A percentile compares a stretch with the other conserved stretches of the same genome.
Evolutionary conservation across 805 yeast genomes (phyloP).

Genomic region (Wickerhamiella sorbophila): DNA sequence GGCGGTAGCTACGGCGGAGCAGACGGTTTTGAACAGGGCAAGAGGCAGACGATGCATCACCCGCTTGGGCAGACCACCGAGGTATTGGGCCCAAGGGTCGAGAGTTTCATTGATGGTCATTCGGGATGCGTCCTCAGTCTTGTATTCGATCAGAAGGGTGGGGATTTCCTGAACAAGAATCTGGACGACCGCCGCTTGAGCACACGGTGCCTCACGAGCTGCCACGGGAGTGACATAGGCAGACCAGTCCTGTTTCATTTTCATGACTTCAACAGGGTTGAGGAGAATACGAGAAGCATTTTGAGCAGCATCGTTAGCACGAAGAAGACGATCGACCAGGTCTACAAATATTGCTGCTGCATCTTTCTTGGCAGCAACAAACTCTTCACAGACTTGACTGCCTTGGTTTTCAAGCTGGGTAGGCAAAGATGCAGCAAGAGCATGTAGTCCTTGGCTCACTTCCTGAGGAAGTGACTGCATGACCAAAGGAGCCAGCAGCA

Average conservation of each 20-base stretch:
- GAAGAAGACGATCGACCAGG: conserved; percentile 39
- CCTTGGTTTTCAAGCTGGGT: conserved; percentile 22
- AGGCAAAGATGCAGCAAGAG: conserved; percentile 37
- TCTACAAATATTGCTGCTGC: conserved; percentile 41
- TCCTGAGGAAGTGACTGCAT: conserved; percentile 42
- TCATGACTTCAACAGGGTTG: conserved; percentile 30
- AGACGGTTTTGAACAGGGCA: conserved; percentile 19
- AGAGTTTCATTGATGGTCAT: conserved; percentile 3
- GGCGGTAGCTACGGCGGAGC: conserved; percentile 23
- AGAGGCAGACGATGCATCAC: conserved; percentile 23
- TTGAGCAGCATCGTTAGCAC: conserved; percentile 39
- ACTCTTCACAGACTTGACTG: conserved; percentile 32
- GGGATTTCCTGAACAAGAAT: conserved; percentile 22
- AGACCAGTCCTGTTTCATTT: conserved; percentile 48
- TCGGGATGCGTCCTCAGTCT: neutral
- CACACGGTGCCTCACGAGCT: conserved; percentile 39
- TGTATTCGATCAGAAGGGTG: conserved; percentile 12
- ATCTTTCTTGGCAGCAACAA: conserved; percentile 38
- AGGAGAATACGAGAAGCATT: conserved; percentile 35
- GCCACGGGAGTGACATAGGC: conserved; percentile 37
- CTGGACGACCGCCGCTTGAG: conserved; percentile 13
- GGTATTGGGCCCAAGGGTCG: conserved; percentile 26
- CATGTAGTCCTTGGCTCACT: conserved; percentile 40
- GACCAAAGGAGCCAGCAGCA: conserved; percentile 47
- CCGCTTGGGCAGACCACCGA: conserved; percentile 31